phyloP scores from a whole-genome alignment of 2,329 filamentous ascomycete genomes.

The Aspergillus fumigatus region DNA sequence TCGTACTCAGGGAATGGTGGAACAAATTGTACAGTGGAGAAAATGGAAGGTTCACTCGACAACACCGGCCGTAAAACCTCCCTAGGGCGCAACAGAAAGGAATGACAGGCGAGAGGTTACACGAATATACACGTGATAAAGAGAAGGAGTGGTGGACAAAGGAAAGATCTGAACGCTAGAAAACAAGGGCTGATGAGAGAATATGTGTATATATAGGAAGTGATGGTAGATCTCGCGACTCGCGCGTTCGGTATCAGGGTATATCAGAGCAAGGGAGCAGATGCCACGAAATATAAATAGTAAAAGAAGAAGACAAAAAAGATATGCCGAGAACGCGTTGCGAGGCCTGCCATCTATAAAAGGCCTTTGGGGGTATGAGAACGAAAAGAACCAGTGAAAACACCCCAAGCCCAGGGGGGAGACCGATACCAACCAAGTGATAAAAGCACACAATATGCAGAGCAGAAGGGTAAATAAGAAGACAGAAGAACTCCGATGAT shows the following conservation, averaged over 20 bases:
- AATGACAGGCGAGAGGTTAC: conserved; percentile 2
- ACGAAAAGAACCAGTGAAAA: conserved; percentile 22
- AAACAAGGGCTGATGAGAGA: conserved; percentile 20
- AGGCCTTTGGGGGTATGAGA: conserved; percentile 38
- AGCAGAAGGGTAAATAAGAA: not conserved
- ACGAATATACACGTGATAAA: conserved; percentile 7
- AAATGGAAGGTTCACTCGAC: not conserved
- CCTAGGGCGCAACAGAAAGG: not conserved
- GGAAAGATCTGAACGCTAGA: conserved; percentile 9
- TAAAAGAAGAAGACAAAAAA: conserved; percentile 17
- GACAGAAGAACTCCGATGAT: conserved; percentile 8
- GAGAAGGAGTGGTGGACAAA: conserved; percentile 15
- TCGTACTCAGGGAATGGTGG: conserved; percentile 17
- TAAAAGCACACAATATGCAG: conserved; percentile 13
- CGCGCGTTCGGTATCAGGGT: conserved; percentile 29
- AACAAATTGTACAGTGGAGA: conserved; percentile 14
- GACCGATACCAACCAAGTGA: conserved; percentile 20
- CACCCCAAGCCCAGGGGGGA: conserved; percentile 18
- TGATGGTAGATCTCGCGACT: conserved; percentile 26
- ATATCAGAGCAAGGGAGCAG: conserved; percentile 13
- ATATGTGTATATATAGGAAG: conserved; percentile 20
- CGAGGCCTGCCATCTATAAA: conserved; percentile 35
- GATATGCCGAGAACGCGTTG: conserved; percentile 25
- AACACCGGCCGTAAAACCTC: not conserved
- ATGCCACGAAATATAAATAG: conserved; percentile 4